Percentiles rank a stretch among this genome's conserved stretches.
Evolutionary conservation across 345 rosid species (phyloP).

Genomic region (Ricinus communis): DNA sequence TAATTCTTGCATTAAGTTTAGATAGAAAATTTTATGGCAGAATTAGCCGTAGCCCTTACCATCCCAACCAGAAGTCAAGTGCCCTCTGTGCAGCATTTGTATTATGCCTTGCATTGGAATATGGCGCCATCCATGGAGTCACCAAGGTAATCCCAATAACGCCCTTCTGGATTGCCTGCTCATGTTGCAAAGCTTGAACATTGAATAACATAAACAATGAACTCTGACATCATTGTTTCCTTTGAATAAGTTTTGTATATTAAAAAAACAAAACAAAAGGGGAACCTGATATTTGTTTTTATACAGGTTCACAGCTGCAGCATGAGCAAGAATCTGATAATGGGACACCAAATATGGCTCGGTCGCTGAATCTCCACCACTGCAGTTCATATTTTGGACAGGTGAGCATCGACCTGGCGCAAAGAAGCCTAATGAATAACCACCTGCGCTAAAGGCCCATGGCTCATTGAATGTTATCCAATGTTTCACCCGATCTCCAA

Average conservation of each 20-base stretch:
- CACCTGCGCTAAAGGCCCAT: background rate
- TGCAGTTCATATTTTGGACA: conserved; percentile 12
- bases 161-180: conserved; percentile 43
- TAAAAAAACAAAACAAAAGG: too few species aligned
- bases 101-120: conserved; percentile 28
- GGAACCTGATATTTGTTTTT: conserved; percentile 24
- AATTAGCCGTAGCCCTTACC: conserved; percentile 29
- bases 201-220: too few species aligned
- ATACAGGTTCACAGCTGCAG: conserved; percentile 24
- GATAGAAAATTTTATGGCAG: too few species aligned
- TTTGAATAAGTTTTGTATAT: too few species aligned
- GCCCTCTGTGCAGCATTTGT: conserved; percentile 37
- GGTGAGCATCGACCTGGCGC: conserved; percentile 32
- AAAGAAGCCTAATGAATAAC: conserved; percentile 21
- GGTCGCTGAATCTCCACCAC: conserved; percentile 23
- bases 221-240: too few species aligned
- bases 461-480: conserved; percentile 45
- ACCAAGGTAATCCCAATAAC: conserved; percentile 43
- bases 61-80: conserved; percentile 42
- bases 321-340: conserved; percentile 34
- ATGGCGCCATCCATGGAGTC: conserved; percentile 40
- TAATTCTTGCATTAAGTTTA: too few species aligned
- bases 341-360: conserved; percentile 38
- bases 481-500: conserved; percentile 39
- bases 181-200: background rate